Evolutionary conservation across 305 asterid species (phyloP).

Genomic region (Andrographis paniculata): DNA sequence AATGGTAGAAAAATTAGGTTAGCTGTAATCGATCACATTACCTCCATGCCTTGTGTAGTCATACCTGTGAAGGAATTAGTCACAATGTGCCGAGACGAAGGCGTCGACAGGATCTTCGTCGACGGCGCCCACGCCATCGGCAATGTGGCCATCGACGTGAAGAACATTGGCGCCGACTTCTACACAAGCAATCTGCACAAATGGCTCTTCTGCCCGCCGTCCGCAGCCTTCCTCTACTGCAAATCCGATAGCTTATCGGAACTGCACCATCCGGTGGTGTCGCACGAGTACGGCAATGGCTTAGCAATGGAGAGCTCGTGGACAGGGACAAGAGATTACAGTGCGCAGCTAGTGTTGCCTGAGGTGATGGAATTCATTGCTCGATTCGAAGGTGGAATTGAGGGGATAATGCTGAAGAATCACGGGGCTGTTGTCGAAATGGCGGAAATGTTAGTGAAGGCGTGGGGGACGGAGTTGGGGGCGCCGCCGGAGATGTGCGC

Average conservation of each 20-base stretch:
- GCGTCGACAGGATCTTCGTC: conserved; percentile 54
- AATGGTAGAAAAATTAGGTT: conserved; percentile 56
- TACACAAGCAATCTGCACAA: conserved; percentile 74
- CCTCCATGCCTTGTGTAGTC: conserved; percentile 85
- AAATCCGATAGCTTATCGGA: conserved; percentile 39
- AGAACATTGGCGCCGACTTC: conserved; percentile 74
- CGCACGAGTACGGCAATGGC: conserved; percentile 76
- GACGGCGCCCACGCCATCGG: conserved; percentile 93
- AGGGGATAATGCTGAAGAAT: conserved; percentile 61
- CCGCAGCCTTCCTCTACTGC: conserved; percentile 65
- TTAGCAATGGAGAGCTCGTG: conserved; percentile 70
- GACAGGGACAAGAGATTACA: conserved; percentile 82
- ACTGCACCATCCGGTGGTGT: conserved; percentile 72
- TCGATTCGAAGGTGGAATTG: conserved; percentile 69
- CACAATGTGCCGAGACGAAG: conserved; percentile 55
- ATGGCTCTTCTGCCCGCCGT: conserved; percentile 85
- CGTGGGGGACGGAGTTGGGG: conserved; percentile 73
- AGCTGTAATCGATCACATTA: conserved; percentile 75
- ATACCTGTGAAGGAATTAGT: conserved; percentile 64
- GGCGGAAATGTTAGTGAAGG: conserved; percentile 55
- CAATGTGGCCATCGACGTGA: conserved; percentile 51
- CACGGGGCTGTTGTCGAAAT: conserved; percentile 60
- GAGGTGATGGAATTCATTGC: conserved; percentile 56
- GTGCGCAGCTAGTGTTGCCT: conserved; percentile 67
- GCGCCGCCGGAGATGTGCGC: conserved; percentile 65